These are phyloP conservation scores for Closterium sp. DNA, from an alignment of 139 green algal genomes.

Conservation along the genomic window DNA sequence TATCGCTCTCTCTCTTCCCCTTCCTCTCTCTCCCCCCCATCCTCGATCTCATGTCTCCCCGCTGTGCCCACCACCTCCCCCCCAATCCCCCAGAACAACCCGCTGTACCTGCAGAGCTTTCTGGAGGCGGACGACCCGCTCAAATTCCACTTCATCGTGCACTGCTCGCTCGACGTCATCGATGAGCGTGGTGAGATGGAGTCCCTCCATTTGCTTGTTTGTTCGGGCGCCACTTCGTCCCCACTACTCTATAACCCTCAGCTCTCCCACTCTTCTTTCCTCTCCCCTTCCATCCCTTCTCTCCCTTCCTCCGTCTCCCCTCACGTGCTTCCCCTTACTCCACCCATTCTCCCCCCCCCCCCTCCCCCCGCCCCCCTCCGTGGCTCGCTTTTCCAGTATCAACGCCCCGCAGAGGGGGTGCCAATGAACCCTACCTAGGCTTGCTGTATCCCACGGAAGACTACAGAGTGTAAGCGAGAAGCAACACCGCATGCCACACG, in stretches of 20 bases:
- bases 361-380: too few relatives aligned
- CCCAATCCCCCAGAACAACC: constrained; percentile 67
- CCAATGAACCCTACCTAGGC: constrained; percentile 73
- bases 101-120: constrained; percentile 73
- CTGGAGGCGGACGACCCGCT: constrained; percentile 51
- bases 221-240: neutral
- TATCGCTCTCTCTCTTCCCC: neutral
- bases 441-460: constrained; percentile 82
- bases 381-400: constrained; percentile 1
- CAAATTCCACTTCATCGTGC: constrained; percentile 84
- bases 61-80: neutral
- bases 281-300: neutral
- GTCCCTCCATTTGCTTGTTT: neutral
- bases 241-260: too few relatives aligned
- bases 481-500: too few relatives aligned
- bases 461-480: constrained; percentile 64
- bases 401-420: constrained; percentile 47
- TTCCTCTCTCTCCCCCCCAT: neutral
- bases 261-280: neutral
- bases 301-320: neutral
- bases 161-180: constrained; percentile 79
- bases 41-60: too few relatives aligned
- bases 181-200: constrained; percentile 75
- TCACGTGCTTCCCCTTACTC: too few relatives aligned
- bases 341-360: neutral